phyloP scores from a whole-genome alignment of 768 basidiomycete genomes.

The Stropharia rugosoannulata region DNA sequence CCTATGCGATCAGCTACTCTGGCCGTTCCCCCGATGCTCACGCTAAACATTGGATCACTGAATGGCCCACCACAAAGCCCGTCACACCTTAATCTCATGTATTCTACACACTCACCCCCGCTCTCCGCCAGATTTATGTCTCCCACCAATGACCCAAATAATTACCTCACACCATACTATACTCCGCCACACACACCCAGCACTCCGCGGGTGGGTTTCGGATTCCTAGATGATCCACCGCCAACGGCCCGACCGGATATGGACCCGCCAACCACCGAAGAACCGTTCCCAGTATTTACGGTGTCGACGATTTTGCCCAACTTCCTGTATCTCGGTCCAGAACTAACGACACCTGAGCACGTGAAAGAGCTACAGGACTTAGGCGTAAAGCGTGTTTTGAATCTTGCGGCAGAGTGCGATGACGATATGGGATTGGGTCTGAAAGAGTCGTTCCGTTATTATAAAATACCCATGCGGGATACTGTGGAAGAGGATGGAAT shows the following conservation, averaged over 20 bases:
- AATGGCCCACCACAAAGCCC: slow-evolving; percentile 47
- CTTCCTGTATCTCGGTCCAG: slow-evolving; percentile 91
- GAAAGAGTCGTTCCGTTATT: slow-evolving; percentile 72
- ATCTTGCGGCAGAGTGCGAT: slow-evolving; percentile 90
- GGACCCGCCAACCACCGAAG: slow-evolving; percentile 58
- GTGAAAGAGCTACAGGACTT: slow-evolving; percentile 69
- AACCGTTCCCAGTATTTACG: slow-evolving; percentile 65
- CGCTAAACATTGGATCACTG: slow-evolving; percentile 33
- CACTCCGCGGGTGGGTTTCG: slow-evolving; percentile 46
- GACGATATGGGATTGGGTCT: slow-evolving; percentile 74
- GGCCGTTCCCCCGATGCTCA: slow-evolving; percentile 45
- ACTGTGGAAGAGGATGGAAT: slow-evolving; percentile 94
- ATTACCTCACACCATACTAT: slow-evolving; percentile 49
- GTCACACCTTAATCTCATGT: slow-evolving; percentile 56
- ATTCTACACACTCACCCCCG: slow-evolving; percentile 59
- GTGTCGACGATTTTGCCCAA: slow-evolving; percentile 90
- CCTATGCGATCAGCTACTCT: slow-evolving; percentile 62
- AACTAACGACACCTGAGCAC: slow-evolving; percentile 73
- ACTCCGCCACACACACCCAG: slow-evolving; percentile 55
- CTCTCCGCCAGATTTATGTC: slow-evolving; percentile 45
- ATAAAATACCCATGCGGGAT: slow-evolving; percentile 90
- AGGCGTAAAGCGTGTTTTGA: slow-evolving; percentile 86
- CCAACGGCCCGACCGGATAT: slow-evolving; percentile 64
- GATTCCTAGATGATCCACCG: slow-evolving; percentile 39
- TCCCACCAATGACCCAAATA: slow-evolving; percentile 31